phyloP scores from a whole-genome alignment of 2,329 filamentous ascomycete species.

The Fusarium ambrosium region DNA sequence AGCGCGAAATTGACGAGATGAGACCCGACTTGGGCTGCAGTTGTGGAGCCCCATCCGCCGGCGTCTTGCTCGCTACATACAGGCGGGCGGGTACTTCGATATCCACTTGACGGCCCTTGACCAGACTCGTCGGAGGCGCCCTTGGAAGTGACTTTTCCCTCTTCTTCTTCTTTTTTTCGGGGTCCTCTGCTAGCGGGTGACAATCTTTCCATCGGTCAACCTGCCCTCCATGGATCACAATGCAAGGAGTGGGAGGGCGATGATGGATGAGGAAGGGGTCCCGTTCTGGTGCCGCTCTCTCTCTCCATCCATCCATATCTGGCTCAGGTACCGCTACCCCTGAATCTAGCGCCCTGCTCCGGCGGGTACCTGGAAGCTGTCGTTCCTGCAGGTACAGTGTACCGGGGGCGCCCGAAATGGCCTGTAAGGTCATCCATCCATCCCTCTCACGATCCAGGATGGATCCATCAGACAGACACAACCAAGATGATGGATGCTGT shows the following conservation, averaged over 20 bases:
- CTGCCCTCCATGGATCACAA: conserved; percentile 14
- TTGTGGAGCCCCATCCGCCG: conserved; percentile 35
- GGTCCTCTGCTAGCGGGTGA: conserved; percentile 16
- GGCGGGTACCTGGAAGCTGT: conserved; percentile 39
- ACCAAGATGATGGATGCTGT: not conserved
- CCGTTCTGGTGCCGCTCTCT: conserved; percentile 16
- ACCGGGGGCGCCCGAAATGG: conserved; percentile 22
- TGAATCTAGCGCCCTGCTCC: conserved; percentile 40
- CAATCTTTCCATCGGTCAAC: conserved; percentile 2
- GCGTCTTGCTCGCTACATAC: conserved; percentile 5
- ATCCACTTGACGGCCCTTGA: conserved; percentile 23
- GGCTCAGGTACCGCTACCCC: conserved; percentile 34
- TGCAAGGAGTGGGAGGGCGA: conserved; percentile 36
- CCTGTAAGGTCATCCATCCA: conserved; percentile 1
- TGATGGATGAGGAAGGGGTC: conserved; percentile 16
- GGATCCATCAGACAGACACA: not conserved
- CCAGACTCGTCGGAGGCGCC: conserved; percentile 16
- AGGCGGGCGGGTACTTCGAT: conserved; percentile 1
- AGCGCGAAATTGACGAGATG: conserved; percentile 50
- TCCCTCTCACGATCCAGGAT: not conserved
- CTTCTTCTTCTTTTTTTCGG: not conserved
- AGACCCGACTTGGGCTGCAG: conserved; percentile 45
- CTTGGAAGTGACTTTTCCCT: not conserved
- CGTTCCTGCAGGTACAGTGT: conserved; percentile 50
- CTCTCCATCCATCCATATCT: conserved; percentile 1